Evolutionary conservation across 179 eudicot genomes (phyloP).

Genomic region (Vitellaria paradoxa): DNA sequence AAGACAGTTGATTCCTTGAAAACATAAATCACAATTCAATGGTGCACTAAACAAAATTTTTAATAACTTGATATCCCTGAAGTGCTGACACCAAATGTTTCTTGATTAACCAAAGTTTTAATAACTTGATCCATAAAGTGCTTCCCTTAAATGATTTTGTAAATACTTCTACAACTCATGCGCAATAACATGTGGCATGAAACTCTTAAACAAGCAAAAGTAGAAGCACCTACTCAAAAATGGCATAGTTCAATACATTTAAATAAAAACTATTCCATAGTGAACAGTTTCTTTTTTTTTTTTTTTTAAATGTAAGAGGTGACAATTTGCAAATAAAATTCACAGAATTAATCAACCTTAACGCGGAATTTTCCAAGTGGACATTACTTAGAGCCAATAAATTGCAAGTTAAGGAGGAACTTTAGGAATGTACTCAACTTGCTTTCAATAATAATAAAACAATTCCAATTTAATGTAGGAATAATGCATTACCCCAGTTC

Average conservation of each 20-base stretch:
- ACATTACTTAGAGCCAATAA: neutral
- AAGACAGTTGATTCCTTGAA: neutral
- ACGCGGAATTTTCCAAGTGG: neutral
- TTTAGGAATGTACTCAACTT: neutral
- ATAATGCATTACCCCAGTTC: constrained; percentile 58
- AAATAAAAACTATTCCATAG: neutral
- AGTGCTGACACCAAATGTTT: no score
- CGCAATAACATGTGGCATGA: neutral
- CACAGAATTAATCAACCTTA: neutral
- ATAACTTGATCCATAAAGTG: neutral
- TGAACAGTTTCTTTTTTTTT: no score
- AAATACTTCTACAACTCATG: neutral
- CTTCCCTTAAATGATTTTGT: neutral
- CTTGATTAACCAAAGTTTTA: neutral
- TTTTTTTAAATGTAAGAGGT: no score
- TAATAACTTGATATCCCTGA: no score
- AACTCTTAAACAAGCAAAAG: neutral
- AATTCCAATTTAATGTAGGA: neutral
- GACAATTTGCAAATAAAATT: neutral
- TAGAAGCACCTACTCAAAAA: no score
- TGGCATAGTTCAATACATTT: neutral
- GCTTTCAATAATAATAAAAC: neutral
- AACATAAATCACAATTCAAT: neutral
- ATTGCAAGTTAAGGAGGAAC: neutral
- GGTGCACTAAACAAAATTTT: neutral